These are phyloP conservation scores for Auricularia heimuer DNA, from an alignment of 768 basidiomycete genomes.

Conservation along the genomic window DNA sequence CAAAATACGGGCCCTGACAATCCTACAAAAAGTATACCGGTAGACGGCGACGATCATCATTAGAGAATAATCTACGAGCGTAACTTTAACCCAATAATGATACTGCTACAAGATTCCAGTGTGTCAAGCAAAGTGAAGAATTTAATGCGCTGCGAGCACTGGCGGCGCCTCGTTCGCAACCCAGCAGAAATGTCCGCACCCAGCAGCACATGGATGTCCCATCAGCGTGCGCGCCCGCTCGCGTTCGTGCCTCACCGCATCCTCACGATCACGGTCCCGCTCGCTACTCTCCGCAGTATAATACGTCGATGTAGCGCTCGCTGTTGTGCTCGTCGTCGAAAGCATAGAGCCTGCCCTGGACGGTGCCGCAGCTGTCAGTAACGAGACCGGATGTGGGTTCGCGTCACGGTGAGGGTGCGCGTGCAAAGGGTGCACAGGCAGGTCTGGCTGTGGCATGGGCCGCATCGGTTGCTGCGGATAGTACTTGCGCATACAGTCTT, in stretches of 20 bases:
- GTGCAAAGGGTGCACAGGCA: slow-evolving; percentile 12
- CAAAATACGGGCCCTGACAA: no score
- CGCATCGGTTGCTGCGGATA: slow-evolving; percentile 52
- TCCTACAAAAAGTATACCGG: no score
- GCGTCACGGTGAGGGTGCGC: slow-evolving; percentile 14
- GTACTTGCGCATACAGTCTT: slow-evolving; percentile 62
- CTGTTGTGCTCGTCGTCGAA: slow-evolving; percentile 3
- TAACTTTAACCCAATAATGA: neutral
- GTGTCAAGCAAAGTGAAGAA: neutral
- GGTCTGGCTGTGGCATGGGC: neutral
- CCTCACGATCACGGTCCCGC: neutral
- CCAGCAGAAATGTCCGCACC: slow-evolving; percentile 81
- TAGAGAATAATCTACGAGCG: neutral
- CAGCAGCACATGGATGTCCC: slow-evolving; percentile 66
- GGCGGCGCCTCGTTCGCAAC: slow-evolving; percentile 24
- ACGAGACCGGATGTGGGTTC: slow-evolving; percentile 10
- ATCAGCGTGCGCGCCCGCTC: slow-evolving; percentile 17
- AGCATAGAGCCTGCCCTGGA: slow-evolving; percentile 3
- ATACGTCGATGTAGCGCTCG: neutral
- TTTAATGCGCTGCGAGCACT: neutral
- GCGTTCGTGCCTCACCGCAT: neutral
- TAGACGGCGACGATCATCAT: no score
- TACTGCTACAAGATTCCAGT: neutral
- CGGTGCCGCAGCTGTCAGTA: slow-evolving; percentile 18
- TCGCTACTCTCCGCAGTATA: neutral